Evolutionary conservation across 805 yeast species (phyloP).

Genomic region (Kluyveromyces wickerhamii): DNA sequence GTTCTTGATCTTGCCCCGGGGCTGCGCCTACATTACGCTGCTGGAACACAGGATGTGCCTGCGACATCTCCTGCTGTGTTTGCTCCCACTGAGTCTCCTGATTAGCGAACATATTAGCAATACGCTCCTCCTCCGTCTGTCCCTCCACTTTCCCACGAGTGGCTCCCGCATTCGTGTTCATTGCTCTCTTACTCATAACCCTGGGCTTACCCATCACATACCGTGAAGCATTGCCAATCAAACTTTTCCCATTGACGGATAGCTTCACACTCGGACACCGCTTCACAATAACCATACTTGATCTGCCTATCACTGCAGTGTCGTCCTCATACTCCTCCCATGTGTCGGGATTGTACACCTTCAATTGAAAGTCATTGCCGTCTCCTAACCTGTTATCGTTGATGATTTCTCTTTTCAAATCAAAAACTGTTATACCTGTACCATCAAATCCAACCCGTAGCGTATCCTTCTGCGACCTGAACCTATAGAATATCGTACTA

Average conservation of each 20-base stretch:
- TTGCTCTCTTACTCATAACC: constrained; percentile 31
- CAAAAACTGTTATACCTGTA: constrained; percentile 92
- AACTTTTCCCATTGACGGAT: constrained; percentile 29
- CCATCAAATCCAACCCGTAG: constrained; percentile 87
- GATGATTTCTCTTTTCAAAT: constrained; percentile 84
- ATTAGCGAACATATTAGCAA: constrained; percentile 83
- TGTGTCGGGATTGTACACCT: constrained; percentile 63
- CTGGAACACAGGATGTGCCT: constrained; percentile 67
- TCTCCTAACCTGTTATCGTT: constrained; percentile 70
- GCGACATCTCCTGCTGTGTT: constrained; percentile 85
- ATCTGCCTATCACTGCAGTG: constrained; percentile 82
- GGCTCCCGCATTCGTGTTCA: constrained; percentile 10
- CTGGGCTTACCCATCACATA: constrained; percentile 69
- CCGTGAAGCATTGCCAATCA: constrained; percentile 52
- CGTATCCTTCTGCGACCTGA: constrained; percentile 73
- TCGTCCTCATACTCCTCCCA: constrained; percentile 78
- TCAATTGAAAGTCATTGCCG: constrained; percentile 76
- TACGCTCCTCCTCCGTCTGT: constrained; percentile 75
- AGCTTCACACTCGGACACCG: constrained; percentile 59
- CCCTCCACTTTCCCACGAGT: constrained; percentile 33
- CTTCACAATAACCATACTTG: constrained; percentile 73
- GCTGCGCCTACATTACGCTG: constrained; percentile 31
- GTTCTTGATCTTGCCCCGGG: constrained; percentile 42
- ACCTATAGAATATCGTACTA: constrained; percentile 79
- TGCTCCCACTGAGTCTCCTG: constrained; percentile 94